Conservation (phyloP, 2,329 filamentous ascomycete species). For the Cyclaneusma minus region DNA sequence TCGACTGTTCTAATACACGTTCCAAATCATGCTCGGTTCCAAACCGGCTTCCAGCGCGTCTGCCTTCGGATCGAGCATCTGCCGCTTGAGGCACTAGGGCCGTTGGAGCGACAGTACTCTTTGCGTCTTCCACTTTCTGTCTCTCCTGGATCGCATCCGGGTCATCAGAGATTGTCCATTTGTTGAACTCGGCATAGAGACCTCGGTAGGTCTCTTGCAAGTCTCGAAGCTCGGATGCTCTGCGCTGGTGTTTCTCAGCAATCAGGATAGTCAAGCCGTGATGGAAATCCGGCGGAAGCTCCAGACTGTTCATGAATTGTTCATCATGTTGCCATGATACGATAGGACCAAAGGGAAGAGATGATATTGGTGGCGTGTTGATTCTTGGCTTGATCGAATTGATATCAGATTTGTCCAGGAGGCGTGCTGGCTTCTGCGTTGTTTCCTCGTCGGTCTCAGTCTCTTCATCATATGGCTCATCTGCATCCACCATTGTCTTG, state of each 20-base stretch:
- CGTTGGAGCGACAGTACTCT: constrained; percentile 11
- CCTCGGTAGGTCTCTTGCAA: too few species aligned
- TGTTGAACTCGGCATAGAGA: too few species aligned
- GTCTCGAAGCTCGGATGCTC: too few species aligned
- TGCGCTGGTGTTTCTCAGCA: too few species aligned
- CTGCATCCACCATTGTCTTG: constrained; percentile 1
- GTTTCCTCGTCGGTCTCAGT: constrained; percentile 11
- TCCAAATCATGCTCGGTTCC: constrained; percentile 62
- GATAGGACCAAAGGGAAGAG: constrained; percentile 11
- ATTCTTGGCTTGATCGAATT: too few species aligned
- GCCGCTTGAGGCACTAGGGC: constrained; percentile 21
- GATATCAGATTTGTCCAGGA: too few species aligned
- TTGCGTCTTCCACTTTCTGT: constrained; percentile 14
- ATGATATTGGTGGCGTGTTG: constrained; percentile 15
- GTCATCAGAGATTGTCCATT: constrained; percentile 11
- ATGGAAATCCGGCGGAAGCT: constrained; percentile 6
- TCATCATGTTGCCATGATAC: constrained; percentile 12
- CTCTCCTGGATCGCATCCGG: constrained; percentile 14
- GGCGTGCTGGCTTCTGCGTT: too few species aligned
- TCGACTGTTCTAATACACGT: constrained; percentile 55
- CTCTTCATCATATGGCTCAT: constrained; percentile 2
- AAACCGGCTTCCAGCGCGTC: constrained; percentile 37
- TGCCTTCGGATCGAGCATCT: constrained; percentile 41
- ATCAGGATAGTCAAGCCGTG: too few species aligned
- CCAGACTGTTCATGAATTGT: constrained; percentile 11